Conservation (phyloP, 148 eudicot genomes). For the Fagopyrum esculentum region DNA sequence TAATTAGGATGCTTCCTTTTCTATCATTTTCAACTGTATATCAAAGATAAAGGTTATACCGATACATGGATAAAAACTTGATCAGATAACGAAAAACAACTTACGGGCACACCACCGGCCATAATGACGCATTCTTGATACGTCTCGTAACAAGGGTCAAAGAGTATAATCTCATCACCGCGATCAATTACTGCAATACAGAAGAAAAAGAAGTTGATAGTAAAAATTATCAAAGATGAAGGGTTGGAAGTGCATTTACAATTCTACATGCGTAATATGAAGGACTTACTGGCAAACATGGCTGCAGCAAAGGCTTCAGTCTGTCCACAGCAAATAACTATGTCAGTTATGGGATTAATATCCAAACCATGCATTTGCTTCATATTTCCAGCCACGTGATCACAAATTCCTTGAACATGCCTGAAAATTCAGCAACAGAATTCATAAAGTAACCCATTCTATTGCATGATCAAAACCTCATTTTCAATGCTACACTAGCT, state of each 20-base stretch:
- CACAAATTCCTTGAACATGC: conserved; percentile 92
- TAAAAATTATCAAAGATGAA: background rate
- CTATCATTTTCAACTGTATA: background rate
- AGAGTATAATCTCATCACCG: conserved; percentile 81
- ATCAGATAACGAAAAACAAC: conserved; percentile 14
- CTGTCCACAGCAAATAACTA: conserved; percentile 89
- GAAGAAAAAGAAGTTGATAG: background rate
- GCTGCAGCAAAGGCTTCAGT: conserved; percentile 93
- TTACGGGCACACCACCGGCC: conserved; percentile 96
- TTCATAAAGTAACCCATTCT: background rate
- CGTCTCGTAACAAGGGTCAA: conserved; percentile 88
- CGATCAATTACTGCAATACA: conserved; percentile 53
- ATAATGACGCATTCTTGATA: conserved; percentile 68
- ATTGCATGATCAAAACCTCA: background rate
- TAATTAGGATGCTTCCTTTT: background rate
- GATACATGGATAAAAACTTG: background rate
- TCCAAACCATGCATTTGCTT: conserved; percentile 56
- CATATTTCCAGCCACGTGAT: conserved; percentile 46
- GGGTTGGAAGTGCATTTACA: background rate
- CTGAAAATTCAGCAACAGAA: conserved; percentile 23
- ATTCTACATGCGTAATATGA: background rate
- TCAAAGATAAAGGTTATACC: background rate
- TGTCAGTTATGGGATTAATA: conserved; percentile 57
- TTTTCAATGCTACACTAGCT: background rate
- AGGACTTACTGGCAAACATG: conserved; percentile 63